phyloP scores from a whole-genome alignment of 2,329 filamentous ascomycete genomes.

The Nakataea oryzae region DNA sequence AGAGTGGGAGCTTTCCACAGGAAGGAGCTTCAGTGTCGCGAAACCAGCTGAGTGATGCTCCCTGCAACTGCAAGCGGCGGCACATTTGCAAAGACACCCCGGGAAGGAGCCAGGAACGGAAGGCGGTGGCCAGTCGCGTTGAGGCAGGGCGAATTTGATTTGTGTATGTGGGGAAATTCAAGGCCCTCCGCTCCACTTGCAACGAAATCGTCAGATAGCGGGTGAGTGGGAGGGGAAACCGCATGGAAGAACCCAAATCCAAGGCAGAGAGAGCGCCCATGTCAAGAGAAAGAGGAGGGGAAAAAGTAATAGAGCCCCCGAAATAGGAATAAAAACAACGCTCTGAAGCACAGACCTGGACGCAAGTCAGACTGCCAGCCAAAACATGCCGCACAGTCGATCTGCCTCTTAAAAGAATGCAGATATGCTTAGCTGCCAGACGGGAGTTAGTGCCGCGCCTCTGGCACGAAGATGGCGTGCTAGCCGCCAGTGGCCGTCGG shows the following conservation, averaged over 20 bases:
- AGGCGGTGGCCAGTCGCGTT: slow-evolving; percentile 1
- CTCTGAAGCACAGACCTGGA: too few relatives aligned
- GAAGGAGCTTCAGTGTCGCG: neutral
- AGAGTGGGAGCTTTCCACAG: neutral
- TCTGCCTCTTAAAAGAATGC: too few relatives aligned
- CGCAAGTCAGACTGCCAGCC: too few relatives aligned
- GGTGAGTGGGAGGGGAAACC: too few relatives aligned
- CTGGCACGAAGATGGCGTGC: neutral
- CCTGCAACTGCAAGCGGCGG: neutral
- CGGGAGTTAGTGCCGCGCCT: too few relatives aligned
- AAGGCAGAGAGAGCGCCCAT: too few relatives aligned
- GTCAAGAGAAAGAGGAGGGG: too few relatives aligned
- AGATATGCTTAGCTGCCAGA: neutral
- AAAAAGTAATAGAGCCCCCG: too few relatives aligned
- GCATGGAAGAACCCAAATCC: too few relatives aligned
- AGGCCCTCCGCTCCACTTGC: neutral
- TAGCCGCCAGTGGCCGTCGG: neutral
- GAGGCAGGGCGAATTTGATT: neutral
- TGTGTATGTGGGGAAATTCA: neutral
- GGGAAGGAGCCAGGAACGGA: neutral
- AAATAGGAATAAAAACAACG: too few relatives aligned
- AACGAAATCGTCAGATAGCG: neutral
- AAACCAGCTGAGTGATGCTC: neutral
- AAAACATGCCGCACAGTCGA: too few relatives aligned
- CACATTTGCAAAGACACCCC: neutral